Evolutionary conservation across 257 asterid genomes (phyloP).

Genomic region (Solanum gracilifrons): DNA sequence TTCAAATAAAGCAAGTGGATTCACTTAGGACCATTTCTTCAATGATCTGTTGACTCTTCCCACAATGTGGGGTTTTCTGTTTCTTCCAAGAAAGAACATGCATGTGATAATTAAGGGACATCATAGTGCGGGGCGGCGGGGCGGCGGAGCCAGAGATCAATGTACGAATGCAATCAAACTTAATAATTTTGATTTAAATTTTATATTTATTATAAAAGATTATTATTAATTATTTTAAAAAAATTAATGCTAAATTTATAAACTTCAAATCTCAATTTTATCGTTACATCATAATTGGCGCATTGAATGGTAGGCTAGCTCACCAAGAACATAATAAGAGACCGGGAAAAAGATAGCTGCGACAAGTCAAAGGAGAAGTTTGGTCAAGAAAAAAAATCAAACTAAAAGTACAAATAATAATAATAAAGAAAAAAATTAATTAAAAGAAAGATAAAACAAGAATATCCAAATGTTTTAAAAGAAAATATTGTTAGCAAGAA

Average conservation of each 20-base stretch:
- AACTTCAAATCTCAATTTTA: background rate
- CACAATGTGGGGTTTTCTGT: background rate
- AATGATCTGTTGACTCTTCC: background rate
- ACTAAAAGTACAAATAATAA: background rate
- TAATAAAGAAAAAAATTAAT: too few relatives aligned
- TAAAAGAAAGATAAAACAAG: background rate
- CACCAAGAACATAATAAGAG: background rate
- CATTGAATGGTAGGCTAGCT: background rate
- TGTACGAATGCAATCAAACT: fast-evolving
- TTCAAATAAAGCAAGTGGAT: background rate
- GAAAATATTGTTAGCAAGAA: background rate
- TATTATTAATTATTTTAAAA: background rate
- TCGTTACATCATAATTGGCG: background rate
- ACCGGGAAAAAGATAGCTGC: background rate
- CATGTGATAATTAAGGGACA: background rate
- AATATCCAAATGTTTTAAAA: background rate
- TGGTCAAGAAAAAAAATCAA: background rate
- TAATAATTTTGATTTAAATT: background rate
- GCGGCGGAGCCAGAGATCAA: background rate
- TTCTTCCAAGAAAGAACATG: background rate
- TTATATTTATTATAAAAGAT: background rate
- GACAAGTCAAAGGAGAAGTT: background rate
- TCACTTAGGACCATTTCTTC: background rate
- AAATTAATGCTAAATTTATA: fast-evolving
- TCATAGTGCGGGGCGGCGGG: background rate